Base-by-base conservation (phyloP, 805 yeast species). In the Teunomyces atbi region DNA sequence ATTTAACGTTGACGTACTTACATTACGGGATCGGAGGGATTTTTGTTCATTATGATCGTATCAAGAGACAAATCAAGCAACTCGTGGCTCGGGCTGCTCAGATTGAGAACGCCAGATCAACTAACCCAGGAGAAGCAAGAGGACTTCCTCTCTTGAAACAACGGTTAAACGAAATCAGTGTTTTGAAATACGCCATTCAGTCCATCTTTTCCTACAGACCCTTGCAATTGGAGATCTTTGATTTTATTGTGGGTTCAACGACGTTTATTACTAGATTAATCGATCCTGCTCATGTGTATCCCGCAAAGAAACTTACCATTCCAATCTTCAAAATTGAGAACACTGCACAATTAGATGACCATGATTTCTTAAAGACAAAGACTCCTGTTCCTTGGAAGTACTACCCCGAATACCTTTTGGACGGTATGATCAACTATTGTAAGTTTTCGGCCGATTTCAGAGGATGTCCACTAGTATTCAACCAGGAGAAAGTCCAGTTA, bases 21-120 rank as follows among this genome's bases (percentile, higher is more conserved):
- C 91, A 92, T 54, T 94, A 86, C 66, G 99, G 98, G 36, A 70
- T 89, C 35, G 96, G 96, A 19, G 98, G 97, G 42, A 67, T 86
- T 0, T 47, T 74, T 81, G 38, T 73, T 71, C 63, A 62, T 39
- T 79, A 81, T 49, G 82, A 79, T 37, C 79, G 84, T 48, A 58
- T 83, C 27, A 73, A 73, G 50, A 71, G 73, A 26, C 69, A 74
- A 48, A 65, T 78, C 39, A 74, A 76, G 39, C 81, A 80, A 50
- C 54, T 73, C 28, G 69, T 77, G 12, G 78, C 78, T 51, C 72
- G 78, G 49, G 64, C 82, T 20, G 76, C 73, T 28, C 73, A 72
- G 55, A 54, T 80, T 19, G 71, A 75, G 53, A 66, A 65, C 33
- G 56, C 56, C 32, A 46, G 50, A 38, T 64, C 64, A 8, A 42